These are phyloP conservation scores for Oryza glaberrima DNA, from an alignment of 176 grass and related monocot genomes.

Conservation along the genomic window DNA sequence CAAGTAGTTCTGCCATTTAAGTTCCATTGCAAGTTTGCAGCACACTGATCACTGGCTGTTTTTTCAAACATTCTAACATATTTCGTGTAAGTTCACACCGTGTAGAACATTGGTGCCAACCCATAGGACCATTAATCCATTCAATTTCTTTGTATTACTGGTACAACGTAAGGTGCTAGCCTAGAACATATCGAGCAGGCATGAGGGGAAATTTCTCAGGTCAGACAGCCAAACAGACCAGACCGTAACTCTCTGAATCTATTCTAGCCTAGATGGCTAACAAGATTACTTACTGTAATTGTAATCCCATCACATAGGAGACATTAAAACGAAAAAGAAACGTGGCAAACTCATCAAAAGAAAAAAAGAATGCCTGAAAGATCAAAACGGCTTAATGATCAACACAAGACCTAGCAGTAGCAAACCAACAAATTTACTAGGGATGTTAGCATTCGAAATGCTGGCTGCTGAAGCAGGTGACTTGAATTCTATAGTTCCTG, in stretches of 20 bases:
- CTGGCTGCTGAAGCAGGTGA: conserved; percentile 45
- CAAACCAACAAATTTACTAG: conserved; percentile 24
- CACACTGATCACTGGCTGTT: too few species aligned
- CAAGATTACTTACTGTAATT: conserved; percentile 7
- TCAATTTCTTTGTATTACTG: not conserved
- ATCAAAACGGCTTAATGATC: conserved; percentile 45
- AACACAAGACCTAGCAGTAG: conserved; percentile 41
- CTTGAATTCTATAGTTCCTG: conserved; percentile 74
- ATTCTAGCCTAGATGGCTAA: conserved; percentile 9
- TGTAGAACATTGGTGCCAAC: not conserved
- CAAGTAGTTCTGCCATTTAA: too few species aligned
- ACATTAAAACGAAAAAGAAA: not conserved
- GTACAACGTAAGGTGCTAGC: not conserved
- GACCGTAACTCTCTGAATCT: not conserved
- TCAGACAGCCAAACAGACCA: not conserved
- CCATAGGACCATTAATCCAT: not conserved
- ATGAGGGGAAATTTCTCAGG: not conserved
- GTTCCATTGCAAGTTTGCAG: too few species aligned
- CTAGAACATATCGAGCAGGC: not conserved
- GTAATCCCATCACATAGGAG: not conserved
- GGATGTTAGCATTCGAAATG: not conserved
- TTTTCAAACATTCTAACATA: not conserved
- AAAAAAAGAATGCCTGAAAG: not conserved
- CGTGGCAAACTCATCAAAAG: not conserved
- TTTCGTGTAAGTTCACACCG: not conserved